Evolutionary conservation across 148 eudicot genomes (phyloP), one percentile per base, ranked within the genome.

Genomic region (Tetragonia tetragonoides): DNA sequence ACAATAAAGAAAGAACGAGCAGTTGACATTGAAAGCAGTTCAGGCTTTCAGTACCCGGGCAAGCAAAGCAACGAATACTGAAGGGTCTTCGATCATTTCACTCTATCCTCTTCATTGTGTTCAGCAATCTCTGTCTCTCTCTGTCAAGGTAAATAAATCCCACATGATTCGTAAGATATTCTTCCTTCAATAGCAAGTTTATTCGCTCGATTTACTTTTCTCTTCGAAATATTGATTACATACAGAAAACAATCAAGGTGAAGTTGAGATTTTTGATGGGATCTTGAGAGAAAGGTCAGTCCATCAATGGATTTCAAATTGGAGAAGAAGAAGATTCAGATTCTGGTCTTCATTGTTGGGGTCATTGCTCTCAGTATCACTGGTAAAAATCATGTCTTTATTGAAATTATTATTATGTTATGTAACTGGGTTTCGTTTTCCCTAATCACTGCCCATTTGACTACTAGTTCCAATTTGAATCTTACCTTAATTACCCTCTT

Each of bases 321-420:
- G 62, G 74, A 85, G 78, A 90, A 86, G 84, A 90, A 81, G 77
- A 86, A 87, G 73, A 61, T 86, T 76, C 88, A 84, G 47, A 54
- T 86, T 63, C 39, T 91, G 10, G 4, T 82, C 73, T 85, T 84
- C 76, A 41, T 89, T 65, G 81, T 80, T 76, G 97, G 84, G 17
- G 47, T 88, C 44, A 79, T 89, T 66, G 78, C 68, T 73, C 93
- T 92, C 82, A 83, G 91, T 59, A 83, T 92, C 79, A 78, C 85
- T 37, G 95, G 97, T 90, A 83, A 44, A 17, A 28, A 57, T n/a
- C 4, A 18, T 56, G 10, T 60, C 28, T 60, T 60, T 28, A 60
- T 54, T 28, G 34, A 28, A 28, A 28, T 28, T 46, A 0, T 46
- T 1, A 46, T 46, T 10, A 46, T 46, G 51, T 7, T 46, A 46